phyloP scores from a whole-genome alignment of 23 red algal genomes.

The Gracilaria domingensis region DNA sequence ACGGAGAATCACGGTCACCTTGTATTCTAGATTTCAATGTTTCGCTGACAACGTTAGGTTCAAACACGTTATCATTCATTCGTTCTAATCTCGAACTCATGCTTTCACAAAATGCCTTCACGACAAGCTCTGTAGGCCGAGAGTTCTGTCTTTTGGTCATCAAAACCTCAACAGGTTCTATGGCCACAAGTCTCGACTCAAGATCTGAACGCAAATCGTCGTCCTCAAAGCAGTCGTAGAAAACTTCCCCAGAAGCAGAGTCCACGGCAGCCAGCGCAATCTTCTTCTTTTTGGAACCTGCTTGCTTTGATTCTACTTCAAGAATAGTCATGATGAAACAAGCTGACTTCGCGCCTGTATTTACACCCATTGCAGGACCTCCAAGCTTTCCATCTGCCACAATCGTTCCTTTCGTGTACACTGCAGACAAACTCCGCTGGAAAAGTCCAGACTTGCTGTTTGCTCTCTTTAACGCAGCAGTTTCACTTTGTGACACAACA shows the following conservation, averaged over 20 bases:
- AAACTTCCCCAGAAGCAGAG: conserved; percentile 72
- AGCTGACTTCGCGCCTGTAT: background rate
- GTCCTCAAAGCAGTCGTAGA: conserved; percentile 72
- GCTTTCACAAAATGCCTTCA: conserved; percentile 25
- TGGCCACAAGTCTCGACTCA: conserved; percentile 65
- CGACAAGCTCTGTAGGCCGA: conserved; percentile 15
- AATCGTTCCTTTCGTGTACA: conserved; percentile 67
- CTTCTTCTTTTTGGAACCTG: background rate
- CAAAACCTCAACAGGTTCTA: conserved; percentile 78
- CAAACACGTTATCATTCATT: conserved; percentile 17
- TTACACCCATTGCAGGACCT: background rate
- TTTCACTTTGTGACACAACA: conserved; percentile 85
- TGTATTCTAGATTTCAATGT: conserved; percentile 14
- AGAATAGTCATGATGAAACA: conserved; percentile 54
- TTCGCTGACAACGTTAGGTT: background rate
- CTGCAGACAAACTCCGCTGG: conserved; percentile 63
- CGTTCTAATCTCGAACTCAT: conserved; percentile 34
- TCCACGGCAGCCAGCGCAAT: conserved; percentile 75
- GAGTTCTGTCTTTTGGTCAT: conserved; percentile 35
- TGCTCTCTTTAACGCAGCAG: conserved; percentile 82
- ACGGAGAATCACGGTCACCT: background rate
- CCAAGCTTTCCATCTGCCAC: conserved; percentile 63
- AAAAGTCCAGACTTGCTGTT: conserved; percentile 62
- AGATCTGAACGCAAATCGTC: conserved; percentile 72
- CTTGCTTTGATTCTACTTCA: background rate